phyloP scores from a whole-genome alignment of 2,329 filamentous ascomycete species.

The Claviceps purpurea region DNA sequence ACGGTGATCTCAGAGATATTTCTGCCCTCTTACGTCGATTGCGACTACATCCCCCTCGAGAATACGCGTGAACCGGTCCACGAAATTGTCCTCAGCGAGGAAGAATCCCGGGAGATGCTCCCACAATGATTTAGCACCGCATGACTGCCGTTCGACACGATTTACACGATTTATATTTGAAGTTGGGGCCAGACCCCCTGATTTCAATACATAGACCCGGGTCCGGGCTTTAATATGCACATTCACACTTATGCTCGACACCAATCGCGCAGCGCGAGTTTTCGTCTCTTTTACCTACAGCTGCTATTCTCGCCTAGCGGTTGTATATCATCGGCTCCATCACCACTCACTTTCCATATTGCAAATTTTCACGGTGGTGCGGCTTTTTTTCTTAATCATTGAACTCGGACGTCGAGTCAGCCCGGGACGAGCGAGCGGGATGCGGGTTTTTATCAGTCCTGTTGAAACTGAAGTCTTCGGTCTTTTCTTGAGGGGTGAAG shows the following conservation, averaged over 20 bases:
- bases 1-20: constrained; percentile 51
- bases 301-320: background rate
- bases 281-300: no score
- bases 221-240: background rate
- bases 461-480: background rate
- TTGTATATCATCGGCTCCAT: background rate
- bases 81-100: constrained; percentile 65
- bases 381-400: background rate
- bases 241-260: background rate
- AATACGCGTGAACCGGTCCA: constrained; percentile 63
- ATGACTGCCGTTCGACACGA: background rate
- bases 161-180: constrained; percentile 4
- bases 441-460: background rate
- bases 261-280: background rate
- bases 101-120: constrained; percentile 57
- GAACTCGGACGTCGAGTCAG: background rate
- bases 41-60: constrained; percentile 62
- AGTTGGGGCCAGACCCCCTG: background rate
- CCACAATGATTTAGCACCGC: constrained; percentile 35
- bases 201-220: constrained; percentile 1
- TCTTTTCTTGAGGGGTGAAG: background rate
- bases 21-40: constrained; percentile 63
- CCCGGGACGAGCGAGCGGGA: background rate
- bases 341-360: background rate
- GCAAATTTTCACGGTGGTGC: background rate